Evolutionary conservation across 805 yeast genomes (phyloP).

Genomic region (Wickerhamiella sergipiensis): DNA sequence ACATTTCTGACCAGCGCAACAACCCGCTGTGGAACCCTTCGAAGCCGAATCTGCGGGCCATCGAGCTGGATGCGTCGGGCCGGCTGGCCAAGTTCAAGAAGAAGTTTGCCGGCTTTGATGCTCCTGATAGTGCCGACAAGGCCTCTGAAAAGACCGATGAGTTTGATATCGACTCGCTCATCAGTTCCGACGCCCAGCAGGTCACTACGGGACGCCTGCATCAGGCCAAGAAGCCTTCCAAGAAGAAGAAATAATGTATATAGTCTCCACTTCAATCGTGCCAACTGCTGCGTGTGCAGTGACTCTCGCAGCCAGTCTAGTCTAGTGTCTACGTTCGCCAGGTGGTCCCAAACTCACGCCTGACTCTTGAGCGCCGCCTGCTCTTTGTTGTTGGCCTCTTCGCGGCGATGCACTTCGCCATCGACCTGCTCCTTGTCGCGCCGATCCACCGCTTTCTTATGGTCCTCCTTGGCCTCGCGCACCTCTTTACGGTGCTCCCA

Average conservation of each 20-base stretch:
- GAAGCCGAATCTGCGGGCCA: conserved; percentile 57
- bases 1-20: conserved; percentile 81
- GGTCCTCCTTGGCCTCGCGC: background rate
- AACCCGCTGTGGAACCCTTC: conserved; percentile 81
- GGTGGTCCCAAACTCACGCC: too few species aligned
- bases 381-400: background rate
- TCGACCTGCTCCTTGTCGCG: too few species aligned
- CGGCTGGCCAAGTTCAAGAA: conserved; percentile 35
- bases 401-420: too few species aligned
- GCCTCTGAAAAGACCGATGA: conserved; percentile 1
- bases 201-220: conserved; percentile 16
- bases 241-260: conserved; percentile 13
- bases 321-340: too few species aligned
- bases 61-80: conserved; percentile 76
- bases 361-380: background rate
- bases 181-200: conserved; percentile 18
- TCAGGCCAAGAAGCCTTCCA: conserved; percentile 9
- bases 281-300: too few species aligned
- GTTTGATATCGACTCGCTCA: conserved; percentile 16
- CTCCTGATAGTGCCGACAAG: background rate
- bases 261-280: too few species aligned
- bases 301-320: too few species aligned
- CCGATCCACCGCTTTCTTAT: background rate
- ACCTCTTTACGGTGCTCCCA: background rate
- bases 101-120: conserved; percentile 20